Percentiles rank a stretch among this genome's conserved stretches.
phyloP scores from a whole-genome alignment of 2,329 filamentous ascomycete species.

The Apiospora arundinis region DNA sequence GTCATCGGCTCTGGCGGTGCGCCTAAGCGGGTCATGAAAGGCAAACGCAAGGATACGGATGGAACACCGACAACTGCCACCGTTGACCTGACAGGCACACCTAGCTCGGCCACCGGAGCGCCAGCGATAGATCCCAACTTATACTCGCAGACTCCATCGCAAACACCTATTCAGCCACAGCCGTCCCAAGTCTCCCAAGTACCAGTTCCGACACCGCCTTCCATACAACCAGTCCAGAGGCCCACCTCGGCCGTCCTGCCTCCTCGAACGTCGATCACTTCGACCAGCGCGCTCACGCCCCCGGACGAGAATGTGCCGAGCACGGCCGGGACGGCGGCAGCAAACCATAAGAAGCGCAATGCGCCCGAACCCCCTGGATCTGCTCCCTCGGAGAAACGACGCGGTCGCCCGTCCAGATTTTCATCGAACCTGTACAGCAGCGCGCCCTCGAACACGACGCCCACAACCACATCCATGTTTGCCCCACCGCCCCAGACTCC shows the following conservation, averaged over 20 bases:
- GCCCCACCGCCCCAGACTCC: constrained; percentile 30
- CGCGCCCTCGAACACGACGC: constrained; percentile 24
- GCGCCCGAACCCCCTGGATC: constrained; percentile 30
- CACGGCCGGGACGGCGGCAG: constrained; percentile 35
- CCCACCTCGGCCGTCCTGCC: constrained; percentile 45
- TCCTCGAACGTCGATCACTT: constrained; percentile 46
- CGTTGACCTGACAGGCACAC: constrained; percentile 53
- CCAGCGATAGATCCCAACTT: constrained; percentile 22
- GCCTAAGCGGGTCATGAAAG: constrained; percentile 64
- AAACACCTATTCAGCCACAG: constrained; percentile 29
- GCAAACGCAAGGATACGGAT: constrained; percentile 56
- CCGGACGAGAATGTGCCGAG: constrained; percentile 57
- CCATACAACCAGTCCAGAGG: constrained; percentile 37
- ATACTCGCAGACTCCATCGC: constrained; percentile 23
- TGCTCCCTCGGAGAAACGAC: constrained; percentile 36
- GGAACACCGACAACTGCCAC: constrained; percentile 43
- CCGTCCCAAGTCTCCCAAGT: constrained; percentile 29
- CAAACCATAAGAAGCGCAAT: constrained; percentile 45
- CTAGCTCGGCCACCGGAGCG: constrained; percentile 53
- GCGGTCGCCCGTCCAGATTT: constrained; percentile 43
- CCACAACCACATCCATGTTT: constrained; percentile 29
- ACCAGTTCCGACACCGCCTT: constrained; percentile 31
- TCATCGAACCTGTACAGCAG: constrained; percentile 43
- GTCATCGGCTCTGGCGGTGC: constrained; percentile 65
- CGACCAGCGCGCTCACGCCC: constrained; percentile 57